These are phyloP conservation scores for Apophysomyces elegans DNA, from an alignment of 371 early-diverging fungal species.

Conservation along the genomic window DNA sequence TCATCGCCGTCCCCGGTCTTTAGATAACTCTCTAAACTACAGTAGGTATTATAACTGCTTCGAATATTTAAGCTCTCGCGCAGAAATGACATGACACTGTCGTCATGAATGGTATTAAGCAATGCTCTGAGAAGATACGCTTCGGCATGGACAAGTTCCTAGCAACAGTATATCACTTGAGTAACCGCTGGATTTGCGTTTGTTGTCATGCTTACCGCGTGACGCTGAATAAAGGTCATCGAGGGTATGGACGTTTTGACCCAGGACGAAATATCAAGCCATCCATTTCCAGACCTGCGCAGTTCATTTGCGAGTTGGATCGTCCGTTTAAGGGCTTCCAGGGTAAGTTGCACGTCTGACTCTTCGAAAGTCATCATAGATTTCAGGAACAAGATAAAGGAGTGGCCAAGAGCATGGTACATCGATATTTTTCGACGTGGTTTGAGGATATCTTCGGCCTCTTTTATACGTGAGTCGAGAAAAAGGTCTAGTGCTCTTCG, in stretches of 20 bases:
- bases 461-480: conserved; percentile 65
- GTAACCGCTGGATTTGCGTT: not conserved
- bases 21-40: conserved; percentile 43
- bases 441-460: conserved; percentile 62
- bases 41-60: conserved; percentile 65
- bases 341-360: conserved; percentile 61
- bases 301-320: conserved; percentile 53
- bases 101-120: conserved; percentile 68
- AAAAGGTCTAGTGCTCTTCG: conserved; percentile 66
- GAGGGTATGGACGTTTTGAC: conserved; percentile 52
- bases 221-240: conserved; percentile 69
- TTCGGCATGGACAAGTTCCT: conserved; percentile 78
- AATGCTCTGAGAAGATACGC: conserved; percentile 70
- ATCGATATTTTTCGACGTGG: conserved; percentile 52
- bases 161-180: not conserved
- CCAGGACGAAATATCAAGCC: conserved; percentile 42
- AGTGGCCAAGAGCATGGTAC: conserved; percentile 71
- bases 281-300: conserved; percentile 53
- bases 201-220: conserved; percentile 52
- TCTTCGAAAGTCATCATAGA: conserved; percentile 78
- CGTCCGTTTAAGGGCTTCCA: conserved; percentile 61
- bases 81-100: conserved; percentile 71
- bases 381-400: conserved; percentile 66
- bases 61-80: conserved; percentile 78
- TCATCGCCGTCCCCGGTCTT: conserved; percentile 56